Conservation (phyloP, 192 early-diverging fungal species). For the Coemansia interrupta region DNA sequence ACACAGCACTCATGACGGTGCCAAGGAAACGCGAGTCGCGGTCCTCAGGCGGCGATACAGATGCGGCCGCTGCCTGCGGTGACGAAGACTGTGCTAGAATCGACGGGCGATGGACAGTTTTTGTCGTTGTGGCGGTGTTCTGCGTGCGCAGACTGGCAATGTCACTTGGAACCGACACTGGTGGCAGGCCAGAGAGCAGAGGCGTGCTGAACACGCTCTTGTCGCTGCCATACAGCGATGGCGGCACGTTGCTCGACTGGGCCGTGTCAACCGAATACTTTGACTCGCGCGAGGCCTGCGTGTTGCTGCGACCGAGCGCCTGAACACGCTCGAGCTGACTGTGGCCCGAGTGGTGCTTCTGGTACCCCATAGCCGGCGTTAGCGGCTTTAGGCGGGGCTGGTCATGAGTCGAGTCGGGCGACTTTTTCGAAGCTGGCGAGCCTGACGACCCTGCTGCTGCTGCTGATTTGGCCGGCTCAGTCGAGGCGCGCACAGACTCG, state of each 20-base stretch:
- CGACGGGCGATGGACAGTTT: not conserved
- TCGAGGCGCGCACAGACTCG: constrained; percentile 16
- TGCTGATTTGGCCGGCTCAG: not conserved
- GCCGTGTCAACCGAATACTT: constrained; percentile 32
- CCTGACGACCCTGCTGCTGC: not conserved
- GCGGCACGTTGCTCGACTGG: constrained; percentile 48
- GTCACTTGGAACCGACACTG: constrained; percentile 43
- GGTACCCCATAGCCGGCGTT: not conserved
- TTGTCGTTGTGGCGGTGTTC: not conserved
- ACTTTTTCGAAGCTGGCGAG: not conserved
- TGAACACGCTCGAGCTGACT: constrained; percentile 3
- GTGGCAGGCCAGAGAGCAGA: constrained; percentile 34
- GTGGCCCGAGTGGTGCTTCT: not conserved
- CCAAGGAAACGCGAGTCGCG: not conserved
- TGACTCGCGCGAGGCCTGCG: constrained; percentile 20
- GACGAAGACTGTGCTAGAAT: constrained; percentile 1
- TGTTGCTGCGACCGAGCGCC: constrained; percentile 13
- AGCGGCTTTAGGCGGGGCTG: not conserved
- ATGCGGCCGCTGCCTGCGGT: not conserved
- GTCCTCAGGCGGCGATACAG: constrained; percentile 3
- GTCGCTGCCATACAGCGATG: constrained; percentile 52
- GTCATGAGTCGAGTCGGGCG: constrained; percentile 37
- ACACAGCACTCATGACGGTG: constrained; percentile 26
- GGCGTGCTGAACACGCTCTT: constrained; percentile 46
- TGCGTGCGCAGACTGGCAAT: constrained; percentile 41